Conservation (phyloP, 176 grass and related monocot genomes). For the Oryza longistaminata region DNA sequence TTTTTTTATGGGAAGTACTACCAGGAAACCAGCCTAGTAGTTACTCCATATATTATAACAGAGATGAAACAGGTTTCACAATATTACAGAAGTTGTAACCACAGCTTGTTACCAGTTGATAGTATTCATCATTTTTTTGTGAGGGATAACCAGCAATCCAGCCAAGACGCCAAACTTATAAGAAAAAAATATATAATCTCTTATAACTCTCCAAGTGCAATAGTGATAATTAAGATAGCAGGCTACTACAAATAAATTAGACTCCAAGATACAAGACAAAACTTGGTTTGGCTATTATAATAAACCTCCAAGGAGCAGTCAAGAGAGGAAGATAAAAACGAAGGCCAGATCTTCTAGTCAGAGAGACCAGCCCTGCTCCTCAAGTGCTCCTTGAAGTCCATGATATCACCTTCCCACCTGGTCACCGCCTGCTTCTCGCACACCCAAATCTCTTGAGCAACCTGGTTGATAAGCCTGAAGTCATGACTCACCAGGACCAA, state of each 20-base stretch:
- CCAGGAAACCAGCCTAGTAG: too few relatives aligned
- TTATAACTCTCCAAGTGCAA: conserved; percentile 7
- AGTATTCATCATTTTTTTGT: background rate
- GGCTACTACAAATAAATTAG: background rate
- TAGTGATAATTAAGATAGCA: background rate
- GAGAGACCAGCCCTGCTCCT: conserved; percentile 73
- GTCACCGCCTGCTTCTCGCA: conserved; percentile 91
- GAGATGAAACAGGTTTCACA: too few relatives aligned
- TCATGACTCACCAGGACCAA: conserved; percentile 94
- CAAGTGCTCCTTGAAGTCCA: conserved; percentile 86
- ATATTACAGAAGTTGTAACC: too few relatives aligned
- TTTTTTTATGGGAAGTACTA: too few relatives aligned
- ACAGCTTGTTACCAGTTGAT: too few relatives aligned
- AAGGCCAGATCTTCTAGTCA: conserved; percentile 13
- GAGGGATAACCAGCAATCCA: background rate
- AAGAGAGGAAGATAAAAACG: background rate
- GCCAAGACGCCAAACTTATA: background rate
- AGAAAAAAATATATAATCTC: background rate
- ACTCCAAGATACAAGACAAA: conserved; percentile 33
- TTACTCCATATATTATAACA: too few relatives aligned
- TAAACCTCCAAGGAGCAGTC: conserved; percentile 31
- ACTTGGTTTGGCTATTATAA: conserved; percentile 23
- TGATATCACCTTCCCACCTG: conserved; percentile 91
- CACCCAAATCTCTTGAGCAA: conserved; percentile 97
- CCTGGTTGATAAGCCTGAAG: conserved; percentile 98